Evolutionary conservation across 208 protist species (phyloP).

Genomic region (Trypanosoma theileri): DNA sequence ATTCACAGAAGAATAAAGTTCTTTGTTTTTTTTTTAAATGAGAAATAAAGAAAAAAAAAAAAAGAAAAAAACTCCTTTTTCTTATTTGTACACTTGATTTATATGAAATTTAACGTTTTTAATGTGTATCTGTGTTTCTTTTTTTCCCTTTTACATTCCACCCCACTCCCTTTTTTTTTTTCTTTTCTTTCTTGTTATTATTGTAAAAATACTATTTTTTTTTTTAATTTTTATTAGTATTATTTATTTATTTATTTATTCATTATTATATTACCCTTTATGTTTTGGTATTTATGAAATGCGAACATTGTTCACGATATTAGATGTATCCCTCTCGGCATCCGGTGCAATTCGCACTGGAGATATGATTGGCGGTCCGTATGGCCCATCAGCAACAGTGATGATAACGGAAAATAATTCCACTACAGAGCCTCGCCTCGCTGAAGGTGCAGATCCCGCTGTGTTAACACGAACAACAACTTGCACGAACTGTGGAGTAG

Average conservation of each 20-base stretch:
- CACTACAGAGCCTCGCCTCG: too few relatives aligned
- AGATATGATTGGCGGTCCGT: background rate
- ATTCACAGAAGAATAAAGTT: too few relatives aligned
- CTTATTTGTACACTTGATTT: background rate
- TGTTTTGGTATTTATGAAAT: background rate
- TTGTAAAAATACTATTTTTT: too few relatives aligned
- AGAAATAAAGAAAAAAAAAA: background rate
- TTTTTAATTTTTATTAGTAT: background rate
- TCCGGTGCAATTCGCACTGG: background rate
- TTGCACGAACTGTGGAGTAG: slow-evolving; percentile 5
- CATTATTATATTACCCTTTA: background rate
- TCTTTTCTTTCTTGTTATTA: background rate
- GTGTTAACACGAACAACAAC: too few relatives aligned
- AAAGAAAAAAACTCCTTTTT: background rate
- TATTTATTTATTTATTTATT: slow-evolving; percentile 17
- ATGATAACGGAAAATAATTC: too few relatives aligned
- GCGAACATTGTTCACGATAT: background rate
- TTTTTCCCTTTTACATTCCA: background rate
- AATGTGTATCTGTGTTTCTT: too few relatives aligned
- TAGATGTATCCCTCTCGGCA: background rate
- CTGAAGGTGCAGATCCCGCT: too few relatives aligned
- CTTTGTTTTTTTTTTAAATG: too few relatives aligned
- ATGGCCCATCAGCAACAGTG: background rate
- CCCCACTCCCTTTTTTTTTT: background rate
- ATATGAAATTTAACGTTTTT: background rate